Base-by-base conservation (phyloP, 2,329 filamentous ascomycete genomes). In the Coniochaeta sp. region DNA sequence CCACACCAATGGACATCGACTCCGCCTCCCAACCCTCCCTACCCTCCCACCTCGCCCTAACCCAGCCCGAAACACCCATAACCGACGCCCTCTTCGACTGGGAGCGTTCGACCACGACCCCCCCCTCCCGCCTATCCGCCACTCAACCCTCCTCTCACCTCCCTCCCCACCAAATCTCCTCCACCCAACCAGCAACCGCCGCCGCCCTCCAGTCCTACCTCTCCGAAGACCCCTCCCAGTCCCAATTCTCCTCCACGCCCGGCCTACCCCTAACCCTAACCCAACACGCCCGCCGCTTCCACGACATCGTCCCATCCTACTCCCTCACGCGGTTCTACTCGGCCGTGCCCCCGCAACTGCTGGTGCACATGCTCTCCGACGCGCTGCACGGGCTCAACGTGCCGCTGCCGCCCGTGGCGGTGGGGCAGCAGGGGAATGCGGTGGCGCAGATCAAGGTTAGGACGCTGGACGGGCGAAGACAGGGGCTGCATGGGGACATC, bases 311-410 rank as follows among this genome's bases (percentile, higher is more conserved):
- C 40, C 95, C 94, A 0, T 77, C 87, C 7, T 88, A 95, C 65
- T 84, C 88, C 0, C 81, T 99, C 56, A 92, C 92, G 6, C 87
- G 91, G 52, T 99, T 99, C 77, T 91, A 94, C 70, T 96, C 91
- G 1, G 81, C 86, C 48, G 84, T 92, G 62, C 81, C 89, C 1
- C 75, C 89, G 6, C 73, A 80, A 12, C 79, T 92, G 52, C 81
- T 99, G 1, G 78, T 95, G 0, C 86, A 91, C 49, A 84, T 92
- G 65, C 75, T 99, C 18, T 78, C 82, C 60, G 87, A 91, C 57
- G 88, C 90, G 1, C 74, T 99, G 26, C 89, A 95, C 65, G 83
- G 88, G 53, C 82, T 97, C 35, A 91, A 91, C 57, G 84, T 99
- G 2, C 88, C 89, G 0, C 79, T 87, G 5, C 80, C 83, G 0